These are phyloP conservation scores for Heimioporus punctisporus DNA, from an alignment of 1,284 basidiomycete species.

Conservation along the genomic window DNA sequence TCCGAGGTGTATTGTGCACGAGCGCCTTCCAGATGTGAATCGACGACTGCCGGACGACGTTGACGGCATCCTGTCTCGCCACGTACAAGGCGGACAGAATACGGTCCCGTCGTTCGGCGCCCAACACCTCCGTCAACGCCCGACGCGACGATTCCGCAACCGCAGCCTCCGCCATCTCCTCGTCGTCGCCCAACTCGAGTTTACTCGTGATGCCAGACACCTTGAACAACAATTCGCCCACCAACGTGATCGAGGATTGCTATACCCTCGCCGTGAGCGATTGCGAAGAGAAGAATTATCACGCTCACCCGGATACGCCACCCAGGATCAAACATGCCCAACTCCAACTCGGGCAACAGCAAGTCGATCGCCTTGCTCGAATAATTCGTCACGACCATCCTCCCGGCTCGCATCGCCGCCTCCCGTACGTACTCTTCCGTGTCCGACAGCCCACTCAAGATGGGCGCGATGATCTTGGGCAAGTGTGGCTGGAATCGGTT, in stretches of 20 bases:
- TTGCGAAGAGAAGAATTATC: neutral
- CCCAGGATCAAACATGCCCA: constrained; percentile 92
- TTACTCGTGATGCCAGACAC: constrained; percentile 98
- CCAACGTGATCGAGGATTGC: constrained; percentile 95
- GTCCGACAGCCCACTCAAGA: constrained; percentile 93
- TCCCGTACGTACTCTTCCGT: constrained; percentile 94
- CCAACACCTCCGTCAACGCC: constrained; percentile 88
- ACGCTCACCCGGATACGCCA: constrained; percentile 91
- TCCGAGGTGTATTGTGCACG: constrained; percentile 88
- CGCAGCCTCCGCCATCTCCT: constrained; percentile 63
- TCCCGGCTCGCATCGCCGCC: constrained; percentile 98
- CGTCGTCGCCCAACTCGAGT: constrained; percentile 84
- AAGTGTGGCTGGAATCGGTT: constrained; percentile 96
- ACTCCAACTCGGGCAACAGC: constrained; percentile 93
- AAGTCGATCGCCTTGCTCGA: constrained; percentile 93
- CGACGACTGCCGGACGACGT: constrained; percentile 89
- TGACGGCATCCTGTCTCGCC: constrained; percentile 93
- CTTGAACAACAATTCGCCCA: constrained; percentile 97
- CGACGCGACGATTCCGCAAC: constrained; percentile 81
- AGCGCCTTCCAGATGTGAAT: constrained; percentile 99
- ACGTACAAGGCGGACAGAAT: constrained; percentile 94
- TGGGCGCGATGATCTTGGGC: constrained; percentile 93
- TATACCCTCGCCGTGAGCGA: constrained; percentile 28
- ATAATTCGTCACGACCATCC: constrained; percentile 99
- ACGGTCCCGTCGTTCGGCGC: constrained; percentile 87